A percentile compares a stretch with the other conserved stretches of the same genome.
These are phyloP conservation scores for Amanita phalloides DNA, from an alignment of 768 basidiomycete genomes.

Conservation along the genomic window DNA sequence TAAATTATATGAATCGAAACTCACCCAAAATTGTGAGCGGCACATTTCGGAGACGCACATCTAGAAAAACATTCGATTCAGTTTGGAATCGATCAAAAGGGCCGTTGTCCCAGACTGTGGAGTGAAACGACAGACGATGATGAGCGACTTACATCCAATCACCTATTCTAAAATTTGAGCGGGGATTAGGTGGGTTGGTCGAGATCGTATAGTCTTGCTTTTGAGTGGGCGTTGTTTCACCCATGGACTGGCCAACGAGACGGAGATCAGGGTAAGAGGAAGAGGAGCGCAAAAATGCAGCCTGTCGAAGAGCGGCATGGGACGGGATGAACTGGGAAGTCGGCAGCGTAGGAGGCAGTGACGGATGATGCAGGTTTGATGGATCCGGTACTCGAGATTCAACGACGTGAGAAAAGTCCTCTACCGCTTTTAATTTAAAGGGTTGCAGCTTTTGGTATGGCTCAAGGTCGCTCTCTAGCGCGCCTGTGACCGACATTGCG, in stretches of 20 bases:
- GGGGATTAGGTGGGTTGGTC: conserved; percentile 61
- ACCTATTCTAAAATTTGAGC: conserved; percentile 53
- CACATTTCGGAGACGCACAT: conserved; percentile 59
- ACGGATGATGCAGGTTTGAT: conserved; percentile 8
- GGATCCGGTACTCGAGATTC: conserved; percentile 9
- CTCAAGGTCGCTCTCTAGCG: conserved; percentile 53
- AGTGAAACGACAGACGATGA: background rate
- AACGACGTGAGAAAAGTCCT: conserved; percentile 11
- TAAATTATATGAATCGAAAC: conserved; percentile 18
- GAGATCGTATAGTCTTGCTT: conserved; percentile 45
- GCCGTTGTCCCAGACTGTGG: conserved; percentile 2
- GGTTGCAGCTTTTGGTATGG: conserved; percentile 47
- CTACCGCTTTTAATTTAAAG: conserved; percentile 18
- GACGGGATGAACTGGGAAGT: conserved; percentile 11
- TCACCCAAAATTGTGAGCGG: conserved; percentile 81
- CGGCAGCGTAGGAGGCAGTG: conserved; percentile 12
- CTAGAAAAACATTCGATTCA: conserved; percentile 24
- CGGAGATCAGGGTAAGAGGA: conserved; percentile 20
- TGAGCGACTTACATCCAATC: conserved; percentile 61
- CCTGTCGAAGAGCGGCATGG: conserved; percentile 9
- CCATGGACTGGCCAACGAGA: conserved; percentile 7
- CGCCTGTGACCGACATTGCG: conserved; percentile 38
- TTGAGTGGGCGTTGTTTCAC: conserved; percentile 11
- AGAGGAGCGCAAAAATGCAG: conserved; percentile 14
- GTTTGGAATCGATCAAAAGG: conserved; percentile 5